Evolutionary conservation across 2,329 filamentous ascomycete genomes (phyloP), one percentile per base, ranked within the genome.

Genomic region (Biscogniauxia mediterranea): DNA sequence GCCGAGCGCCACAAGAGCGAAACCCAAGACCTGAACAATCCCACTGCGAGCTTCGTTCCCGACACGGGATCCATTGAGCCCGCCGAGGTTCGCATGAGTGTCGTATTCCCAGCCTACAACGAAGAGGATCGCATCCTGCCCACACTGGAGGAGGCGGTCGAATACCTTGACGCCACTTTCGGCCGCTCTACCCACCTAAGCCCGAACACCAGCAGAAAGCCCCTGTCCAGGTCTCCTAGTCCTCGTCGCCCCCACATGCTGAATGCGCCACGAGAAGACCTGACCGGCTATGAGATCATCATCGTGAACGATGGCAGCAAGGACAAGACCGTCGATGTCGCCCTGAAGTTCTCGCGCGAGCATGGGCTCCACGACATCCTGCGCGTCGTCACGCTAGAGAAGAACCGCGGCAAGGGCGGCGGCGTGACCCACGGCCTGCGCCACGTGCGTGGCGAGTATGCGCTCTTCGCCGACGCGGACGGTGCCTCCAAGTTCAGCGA

Each of bases 51-150:
- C 64, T 74, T 76, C 52, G 72, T 76, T 3, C 75, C 76, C 49
- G 80, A 86, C 65, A 75, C 82, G 17, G 83, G 85, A 67, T 77
- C 80, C 52, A 89, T 96, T 58, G 89, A 93, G 65, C 83, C 88
- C 1, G 85, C 93, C 15, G 88, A 93, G 64, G 78, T 97, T n/a
- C 90, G 90, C 73, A 87, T 99, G 81, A 95, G 91, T 58, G 88
- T 98, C 7, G 92, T 99, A 0, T 89, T 99, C 52, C 95, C 95
- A 0, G 95, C 95, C 9, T 99, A 93, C 83, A 99, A 99, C 69
- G 95, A 99, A 73, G 89, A 94, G 74, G 83, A 90, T 61, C 88
- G 95, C 28, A 83, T 99, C 54, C 83, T 87, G 13, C 89, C 89
- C 11, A 97, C 97, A 78, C 82, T 99, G 13, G 89, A 96, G 71